Conservation (phyloP, 805 yeast species). For the Metschnikowia hibisci region DNA sequence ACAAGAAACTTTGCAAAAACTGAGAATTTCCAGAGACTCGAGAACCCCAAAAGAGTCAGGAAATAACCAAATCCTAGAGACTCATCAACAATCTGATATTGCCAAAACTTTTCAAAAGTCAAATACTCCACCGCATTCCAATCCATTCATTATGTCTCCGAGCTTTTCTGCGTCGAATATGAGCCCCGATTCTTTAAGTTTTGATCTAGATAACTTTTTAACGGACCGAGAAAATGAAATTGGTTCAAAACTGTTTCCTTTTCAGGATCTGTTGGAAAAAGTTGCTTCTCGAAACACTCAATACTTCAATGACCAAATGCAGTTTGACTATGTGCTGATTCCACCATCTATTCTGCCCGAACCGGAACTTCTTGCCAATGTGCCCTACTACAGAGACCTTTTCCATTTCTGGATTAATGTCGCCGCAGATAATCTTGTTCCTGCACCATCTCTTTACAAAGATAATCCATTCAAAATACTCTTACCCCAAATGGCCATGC, state of each 20-base stretch:
- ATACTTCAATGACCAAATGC: neutral
- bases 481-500: conserved; percentile 66
- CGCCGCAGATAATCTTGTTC: conserved; percentile 60
- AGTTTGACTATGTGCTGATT: conserved; percentile 16
- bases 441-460: conserved; percentile 56
- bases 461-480: conserved; percentile 65
- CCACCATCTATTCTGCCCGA: conserved; percentile 37
- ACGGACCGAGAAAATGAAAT: neutral
- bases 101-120: too few species aligned
- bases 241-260: conserved; percentile 2
- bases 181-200: neutral
- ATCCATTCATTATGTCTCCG: neutral
- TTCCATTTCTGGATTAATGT: conserved; percentile 61
- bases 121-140: too few species aligned
- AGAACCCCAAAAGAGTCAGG: too few species aligned
- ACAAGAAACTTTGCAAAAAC: too few species aligned
- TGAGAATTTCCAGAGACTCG: too few species aligned
- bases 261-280: neutral
- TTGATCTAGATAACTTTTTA: conserved; percentile 3
- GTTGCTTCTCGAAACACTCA: neutral
- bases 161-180: neutral
- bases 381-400: conserved; percentile 56
- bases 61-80: too few species aligned
- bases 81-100: too few species aligned
- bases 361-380: conserved; percentile 58